A percentile compares a stretch with the other conserved stretches of the same genome.
Evolutionary conservation across 2,329 filamentous ascomycete species (phyloP).

Genomic region (Phoma sp.): DNA sequence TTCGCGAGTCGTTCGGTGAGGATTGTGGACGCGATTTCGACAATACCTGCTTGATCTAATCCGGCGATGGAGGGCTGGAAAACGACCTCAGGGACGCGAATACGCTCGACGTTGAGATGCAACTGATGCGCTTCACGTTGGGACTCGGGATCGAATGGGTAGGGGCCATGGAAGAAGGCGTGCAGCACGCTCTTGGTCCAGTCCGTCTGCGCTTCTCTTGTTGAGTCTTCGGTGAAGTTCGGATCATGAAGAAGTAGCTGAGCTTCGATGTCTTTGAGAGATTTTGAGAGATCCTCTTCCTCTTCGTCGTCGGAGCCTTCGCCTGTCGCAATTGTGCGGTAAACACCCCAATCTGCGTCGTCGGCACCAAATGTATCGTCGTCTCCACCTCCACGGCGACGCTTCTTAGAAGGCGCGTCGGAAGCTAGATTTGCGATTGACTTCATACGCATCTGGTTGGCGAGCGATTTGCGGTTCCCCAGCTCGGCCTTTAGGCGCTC

Average conservation of each 20-base stretch:
- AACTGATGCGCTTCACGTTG: slow-evolving; percentile 85
- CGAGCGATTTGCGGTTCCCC: slow-evolving; percentile 94
- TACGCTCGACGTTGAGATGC: slow-evolving; percentile 95
- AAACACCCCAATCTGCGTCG: slow-evolving; percentile 97
- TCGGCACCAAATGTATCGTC: slow-evolving; percentile 97
- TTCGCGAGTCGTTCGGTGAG: slow-evolving; percentile 77
- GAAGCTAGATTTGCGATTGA: slow-evolving; percentile 94
- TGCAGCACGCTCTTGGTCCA: slow-evolving; percentile 94
- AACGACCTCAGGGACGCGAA: slow-evolving; percentile 89
- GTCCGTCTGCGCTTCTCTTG: slow-evolving; percentile 88
- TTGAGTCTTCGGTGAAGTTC: slow-evolving; percentile 89
- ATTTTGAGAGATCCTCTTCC: slow-evolving; percentile 81
- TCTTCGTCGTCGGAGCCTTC: slow-evolving; percentile 85
- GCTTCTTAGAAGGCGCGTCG: slow-evolving; percentile 82
- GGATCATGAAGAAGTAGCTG: slow-evolving; percentile 88
- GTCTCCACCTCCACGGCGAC: slow-evolving; percentile 82
- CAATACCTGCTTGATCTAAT: slow-evolving; percentile 88
- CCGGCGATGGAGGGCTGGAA: slow-evolving; percentile 93
- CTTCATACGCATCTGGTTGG: slow-evolving; percentile 98
- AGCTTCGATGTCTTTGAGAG: slow-evolving; percentile 77
- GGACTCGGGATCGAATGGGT: slow-evolving; percentile 80
- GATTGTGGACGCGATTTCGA: slow-evolving; percentile 91
- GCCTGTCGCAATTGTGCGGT: slow-evolving; percentile 87
- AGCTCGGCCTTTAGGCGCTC: slow-evolving; percentile 93
- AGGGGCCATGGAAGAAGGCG: slow-evolving; percentile 85